Percentiles rank a stretch among this genome's conserved stretches.
Evolutionary conservation across 2,329 filamentous ascomycete species (phyloP).

Genomic region (Endoconidiophora polonica): DNA sequence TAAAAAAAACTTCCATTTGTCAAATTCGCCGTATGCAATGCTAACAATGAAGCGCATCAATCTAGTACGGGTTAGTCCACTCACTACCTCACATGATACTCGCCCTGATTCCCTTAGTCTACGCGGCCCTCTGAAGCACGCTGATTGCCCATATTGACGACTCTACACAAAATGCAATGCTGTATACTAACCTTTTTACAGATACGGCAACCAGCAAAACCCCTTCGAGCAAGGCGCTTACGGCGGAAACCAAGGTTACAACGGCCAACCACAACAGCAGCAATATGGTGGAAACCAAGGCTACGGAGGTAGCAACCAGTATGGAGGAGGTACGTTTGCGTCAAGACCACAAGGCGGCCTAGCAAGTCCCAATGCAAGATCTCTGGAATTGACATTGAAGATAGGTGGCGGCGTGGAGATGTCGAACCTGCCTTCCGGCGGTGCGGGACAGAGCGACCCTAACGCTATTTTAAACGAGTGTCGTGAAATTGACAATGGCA

Average conservation of each 20-base stretch:
- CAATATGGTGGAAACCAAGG: constrained; percentile 19
- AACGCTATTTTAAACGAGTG: constrained; percentile 76
- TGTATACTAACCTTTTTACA: constrained; percentile 17
- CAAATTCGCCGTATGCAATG: not conserved
- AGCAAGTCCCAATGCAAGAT: constrained; percentile 9
- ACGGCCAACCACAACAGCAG: constrained; percentile 15
- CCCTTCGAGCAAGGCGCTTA: constrained; percentile 41
- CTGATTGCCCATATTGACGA: not conserved
- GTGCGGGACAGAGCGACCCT: constrained; percentile 30
- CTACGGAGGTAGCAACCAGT: constrained; percentile 20
- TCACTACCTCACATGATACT: not conserved
- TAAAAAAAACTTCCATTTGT: too few species aligned
- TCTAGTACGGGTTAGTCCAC: constrained; percentile 37
- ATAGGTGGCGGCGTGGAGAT: constrained; percentile 14
- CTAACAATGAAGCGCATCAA: not conserved
- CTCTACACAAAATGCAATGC: not conserved
- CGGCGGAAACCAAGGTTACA: constrained; percentile 18
- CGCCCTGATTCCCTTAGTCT: not conserved
- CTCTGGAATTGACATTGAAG: constrained; percentile 12
- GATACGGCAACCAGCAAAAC: constrained; percentile 37
- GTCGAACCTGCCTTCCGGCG: constrained; percentile 13
- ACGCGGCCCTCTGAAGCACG: not conserved
- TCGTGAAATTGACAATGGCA: constrained; percentile 59
- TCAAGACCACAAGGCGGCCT: constrained; percentile 3
- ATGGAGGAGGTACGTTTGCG: constrained; percentile 11